These are phyloP conservation scores for Phragmites australis DNA, from an alignment of 176 grass and related monocot genomes.

Conservation along the genomic window DNA sequence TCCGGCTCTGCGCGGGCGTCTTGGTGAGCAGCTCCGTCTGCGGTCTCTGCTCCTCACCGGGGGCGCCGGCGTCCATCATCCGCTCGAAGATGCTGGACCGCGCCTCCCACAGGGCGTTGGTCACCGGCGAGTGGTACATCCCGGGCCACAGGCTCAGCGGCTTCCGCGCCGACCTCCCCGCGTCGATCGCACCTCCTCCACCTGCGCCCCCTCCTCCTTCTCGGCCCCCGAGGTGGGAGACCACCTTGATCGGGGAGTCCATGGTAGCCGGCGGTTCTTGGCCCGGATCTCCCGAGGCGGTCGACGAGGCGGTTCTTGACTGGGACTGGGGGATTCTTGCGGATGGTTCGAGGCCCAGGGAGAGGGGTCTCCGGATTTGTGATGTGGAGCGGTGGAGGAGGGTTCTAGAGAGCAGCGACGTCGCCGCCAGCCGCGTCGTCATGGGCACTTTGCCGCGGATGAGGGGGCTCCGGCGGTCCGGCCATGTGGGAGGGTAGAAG, in stretches of 20 bases:
- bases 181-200: conserved; percentile 48
- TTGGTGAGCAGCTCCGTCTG: conserved; percentile 81
- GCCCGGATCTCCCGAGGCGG: conserved; percentile 39
- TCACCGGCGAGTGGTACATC: conserved; percentile 98
- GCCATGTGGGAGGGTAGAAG: conserved; percentile 35
- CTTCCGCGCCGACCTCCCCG: conserved; percentile 64
- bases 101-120: conserved; percentile 93
- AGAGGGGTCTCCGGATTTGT: background rate
- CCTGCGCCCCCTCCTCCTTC: background rate
- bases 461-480: conserved; percentile 10
- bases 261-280: conserved; percentile 25
- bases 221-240: conserved; percentile 20
- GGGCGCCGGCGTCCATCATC: conserved; percentile 54
- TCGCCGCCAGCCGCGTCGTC: conserved; percentile 33
- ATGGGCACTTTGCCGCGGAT: conserved; percentile 1
- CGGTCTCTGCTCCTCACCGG: conserved; percentile 41
- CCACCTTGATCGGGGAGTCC: conserved; percentile 60
- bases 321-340: background rate
- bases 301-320: background rate
- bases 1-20: conserved; percentile 78
- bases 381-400: conserved; percentile 31
- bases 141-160: conserved; percentile 93
- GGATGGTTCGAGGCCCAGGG: conserved; percentile 26
- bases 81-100: conserved; percentile 94
- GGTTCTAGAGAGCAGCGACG: conserved; percentile 37